Conservation (phyloP, 2,329 filamentous ascomycete species). For the Alternaria angustiovoidea region DNA sequence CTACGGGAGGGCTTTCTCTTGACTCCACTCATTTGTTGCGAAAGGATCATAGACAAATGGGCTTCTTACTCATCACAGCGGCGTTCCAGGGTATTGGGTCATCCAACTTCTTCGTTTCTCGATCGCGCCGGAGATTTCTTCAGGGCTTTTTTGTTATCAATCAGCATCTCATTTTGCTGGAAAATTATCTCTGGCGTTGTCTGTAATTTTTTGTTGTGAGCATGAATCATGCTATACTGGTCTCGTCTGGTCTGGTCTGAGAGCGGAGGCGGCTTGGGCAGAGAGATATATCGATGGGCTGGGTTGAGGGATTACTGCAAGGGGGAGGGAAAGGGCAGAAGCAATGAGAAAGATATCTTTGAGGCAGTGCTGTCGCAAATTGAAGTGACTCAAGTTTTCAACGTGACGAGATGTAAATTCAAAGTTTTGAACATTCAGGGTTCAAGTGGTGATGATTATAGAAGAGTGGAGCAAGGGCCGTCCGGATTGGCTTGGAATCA, state of each 20-base stretch:
- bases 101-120: conserved; percentile 11
- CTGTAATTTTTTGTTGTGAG: conserved; percentile 7
- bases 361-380: conserved; percentile 1
- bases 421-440: too few relatives aligned
- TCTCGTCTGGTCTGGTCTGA: not conserved
- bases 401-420: too few relatives aligned
- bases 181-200: conserved; percentile 27
- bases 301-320: not conserved
- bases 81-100: conserved; percentile 27
- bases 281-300: not conserved
- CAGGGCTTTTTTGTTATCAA: not conserved
- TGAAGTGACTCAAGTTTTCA: not conserved
- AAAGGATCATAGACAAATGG: conserved; percentile 28
- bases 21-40: conserved; percentile 41
- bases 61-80: conserved; percentile 25
- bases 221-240: not conserved
- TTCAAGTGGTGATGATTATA: too few relatives aligned
- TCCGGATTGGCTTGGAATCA: too few relatives aligned
- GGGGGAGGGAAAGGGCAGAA: not conserved
- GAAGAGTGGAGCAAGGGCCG: too few relatives aligned
- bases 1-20: conserved; percentile 25
- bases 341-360: conserved; percentile 22
- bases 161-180: conserved; percentile 13
- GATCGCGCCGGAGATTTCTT: conserved; percentile 2
- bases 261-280: conserved; percentile 13